These are phyloP conservation scores for Hirsutella thompsonii DNA, from an alignment of 2,329 filamentous ascomycete genomes.

Conservation along the genomic window DNA sequence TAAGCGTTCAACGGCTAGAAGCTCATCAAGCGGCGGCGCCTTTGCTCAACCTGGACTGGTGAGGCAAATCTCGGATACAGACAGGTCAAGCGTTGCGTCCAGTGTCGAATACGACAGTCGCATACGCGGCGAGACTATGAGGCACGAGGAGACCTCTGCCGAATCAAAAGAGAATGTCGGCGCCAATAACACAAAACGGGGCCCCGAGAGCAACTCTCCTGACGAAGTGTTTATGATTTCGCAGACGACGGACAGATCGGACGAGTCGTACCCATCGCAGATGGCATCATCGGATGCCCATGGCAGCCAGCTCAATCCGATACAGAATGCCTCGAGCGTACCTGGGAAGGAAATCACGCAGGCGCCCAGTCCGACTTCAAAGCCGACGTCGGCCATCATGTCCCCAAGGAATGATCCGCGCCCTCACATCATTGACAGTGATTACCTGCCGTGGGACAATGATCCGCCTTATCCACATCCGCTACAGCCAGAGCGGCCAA, in stretches of 20 bases:
- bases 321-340: not conserved
- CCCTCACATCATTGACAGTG: constrained; percentile 36
- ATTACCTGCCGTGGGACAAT: constrained; percentile 45
- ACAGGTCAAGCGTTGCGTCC: constrained; percentile 14
- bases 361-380: not conserved
- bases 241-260: constrained; percentile 28
- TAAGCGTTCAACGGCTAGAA: constrained; percentile 8
- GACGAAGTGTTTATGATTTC: constrained; percentile 31
- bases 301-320: constrained; percentile 1
- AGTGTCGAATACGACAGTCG: constrained; percentile 31
- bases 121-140: constrained; percentile 25
- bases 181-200: constrained; percentile 3
- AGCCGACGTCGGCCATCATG: not conserved
- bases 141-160: constrained; percentile 16
- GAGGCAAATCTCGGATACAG: constrained; percentile 14
- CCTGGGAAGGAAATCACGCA: not conserved
- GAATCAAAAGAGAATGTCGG: not conserved
- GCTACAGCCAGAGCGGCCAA: constrained; percentile 6
- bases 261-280: constrained; percentile 19
- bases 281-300: constrained; percentile 16
- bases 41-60: constrained; percentile 15
- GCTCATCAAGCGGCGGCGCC: constrained; percentile 6
- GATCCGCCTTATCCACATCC: constrained; percentile 44
- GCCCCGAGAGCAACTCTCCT: constrained; percentile 15
- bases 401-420: constrained; percentile 24